Base-by-base conservation (phyloP, 2,329 filamentous ascomycete genomes). In the Colletotrichum incanum region DNA sequence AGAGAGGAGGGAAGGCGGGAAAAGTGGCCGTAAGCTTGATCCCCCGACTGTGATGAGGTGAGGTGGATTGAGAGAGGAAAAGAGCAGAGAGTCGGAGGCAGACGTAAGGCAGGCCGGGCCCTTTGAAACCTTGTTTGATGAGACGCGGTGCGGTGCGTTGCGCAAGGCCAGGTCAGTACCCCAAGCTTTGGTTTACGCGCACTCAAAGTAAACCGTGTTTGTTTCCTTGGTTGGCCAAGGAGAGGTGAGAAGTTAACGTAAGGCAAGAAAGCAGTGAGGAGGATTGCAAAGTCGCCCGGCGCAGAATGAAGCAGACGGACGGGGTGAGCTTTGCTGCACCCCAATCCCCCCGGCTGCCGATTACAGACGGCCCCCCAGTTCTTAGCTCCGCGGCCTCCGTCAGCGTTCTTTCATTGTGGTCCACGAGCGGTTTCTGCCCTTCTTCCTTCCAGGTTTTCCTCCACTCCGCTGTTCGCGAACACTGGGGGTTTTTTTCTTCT, bases 71-170 rank as follows among this genome's bases (percentile, higher is more conserved):
- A 18, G 37, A 54, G 55, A 39, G 52, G 41, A 31, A 55, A 49
- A 60, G 37, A 26, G 23, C 28, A 41, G 49, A 26, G 26, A 47
- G 41, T 47, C 16, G 18, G 55, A 47, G 23, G 39, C 11, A 45
- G 39, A 20, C 23, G 18, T 20, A n/a, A 54, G 31, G 20, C 11
- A n/a, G 20, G 20, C 62, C 43, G 69, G 55, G 59, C 70, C 70
- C 52, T 65, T 62, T 60, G 52, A 65, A 72, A 72, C 70, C 65
- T 72, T 72, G 70, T 72, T 72, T 72, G 65, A 55, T 50, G 65
- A 72, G 54, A 66, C 23, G 41, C 58, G 14, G 56, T 34, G 43
- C 43, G 43, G 59, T 28, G 20, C 43, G 45, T 62, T 47, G 58
- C 65, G 65, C 65, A 59, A 69, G 59, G 64, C 49, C 63, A 62